These are phyloP conservation scores for Trichodelitschia bisporula DNA, from an alignment of 495 filamentous ascomycete genomes.

Conservation along the genomic window DNA sequence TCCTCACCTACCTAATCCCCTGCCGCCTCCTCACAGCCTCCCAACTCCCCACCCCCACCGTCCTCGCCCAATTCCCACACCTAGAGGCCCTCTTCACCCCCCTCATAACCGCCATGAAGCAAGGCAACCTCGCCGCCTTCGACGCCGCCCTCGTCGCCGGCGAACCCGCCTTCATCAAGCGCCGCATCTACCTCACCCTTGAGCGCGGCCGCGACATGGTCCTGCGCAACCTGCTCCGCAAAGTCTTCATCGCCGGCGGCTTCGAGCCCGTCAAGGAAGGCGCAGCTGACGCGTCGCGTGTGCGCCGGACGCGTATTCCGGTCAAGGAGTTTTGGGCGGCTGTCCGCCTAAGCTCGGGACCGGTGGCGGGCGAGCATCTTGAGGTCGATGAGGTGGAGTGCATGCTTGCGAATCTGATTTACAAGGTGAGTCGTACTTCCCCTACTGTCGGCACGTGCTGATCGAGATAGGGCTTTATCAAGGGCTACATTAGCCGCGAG, in stretches of 20 bases:
- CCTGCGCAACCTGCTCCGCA: constrained; percentile 68
- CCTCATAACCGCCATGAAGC: constrained; percentile 49
- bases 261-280: constrained; percentile 49
- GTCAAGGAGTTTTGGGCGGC: constrained; percentile 56
- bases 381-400: constrained; percentile 93
- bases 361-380: constrained; percentile 31
- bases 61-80: constrained; percentile 53
- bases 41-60: constrained; percentile 42
- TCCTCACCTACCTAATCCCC: constrained; percentile 87
- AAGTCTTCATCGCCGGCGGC: constrained; percentile 63
- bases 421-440: constrained; percentile 44
- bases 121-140: constrained; percentile 61
- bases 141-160: constrained; percentile 57
- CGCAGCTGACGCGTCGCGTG: constrained; percentile 19
- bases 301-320: constrained; percentile 53
- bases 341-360: constrained; percentile 20
- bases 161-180: constrained; percentile 72
- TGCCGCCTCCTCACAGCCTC: constrained; percentile 74
- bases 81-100: constrained; percentile 57
- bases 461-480: constrained; percentile 89
- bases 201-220: constrained; percentile 82
- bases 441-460: too few relatives aligned
- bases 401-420: constrained; percentile 79
- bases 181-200: constrained; percentile 85
- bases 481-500: constrained; percentile 88